Base-by-base conservation (phyloP, 768 basidiomycete species). In the Megacollybia marginata region DNA sequence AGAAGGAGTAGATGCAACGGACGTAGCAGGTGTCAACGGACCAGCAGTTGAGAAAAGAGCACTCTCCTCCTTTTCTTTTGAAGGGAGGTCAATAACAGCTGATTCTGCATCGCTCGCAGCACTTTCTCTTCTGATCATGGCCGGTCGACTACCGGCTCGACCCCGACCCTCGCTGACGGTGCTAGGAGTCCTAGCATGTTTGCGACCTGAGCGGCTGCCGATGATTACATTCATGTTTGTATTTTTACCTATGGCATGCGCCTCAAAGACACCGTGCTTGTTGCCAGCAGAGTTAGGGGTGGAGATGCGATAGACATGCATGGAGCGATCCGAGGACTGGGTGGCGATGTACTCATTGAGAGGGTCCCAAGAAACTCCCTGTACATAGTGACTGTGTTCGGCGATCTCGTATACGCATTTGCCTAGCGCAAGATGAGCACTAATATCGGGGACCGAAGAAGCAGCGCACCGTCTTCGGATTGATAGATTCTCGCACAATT, bases 351-450 rank as follows among this genome's bases (percentile, higher is more conserved):
- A 98, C 65, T 96, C 92, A 64, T 95, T 93, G 58, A 96, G 68
- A 1, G 96, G 96, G 56, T 99, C 96, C 96, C 96, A 99, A 0
- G 95, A 91, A 28, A 98, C 96, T 9, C 96, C 96, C 70, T 99
- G 96, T 0, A 99, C 96, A 62, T 90, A 97, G 65, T 98, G 95
- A 33, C 78, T 82, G 65, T 99, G 96, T 59, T 98, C 95, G 1
- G 90, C 86, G 52, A 94, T 87, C 64, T 93, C 90, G 57, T 83
- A 80, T 11, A 96, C 76, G 59, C 88, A 89, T 72, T 87, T 85
- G 28, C 92, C 92, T 92, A 59, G 23, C 10, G 48, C 54, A 53
- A 45, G 48, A 40, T 33, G 35, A 47, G 47, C 33, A 16, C 47
- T 23, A 23, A 32, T 20, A 42, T 6, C 23, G 23, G 23, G 23